A percentile compares a stretch with the other conserved stretches of the same genome.
Evolutionary conservation across 441 rosid genomes (phyloP).

Genomic region (Capsella rubella): DNA sequence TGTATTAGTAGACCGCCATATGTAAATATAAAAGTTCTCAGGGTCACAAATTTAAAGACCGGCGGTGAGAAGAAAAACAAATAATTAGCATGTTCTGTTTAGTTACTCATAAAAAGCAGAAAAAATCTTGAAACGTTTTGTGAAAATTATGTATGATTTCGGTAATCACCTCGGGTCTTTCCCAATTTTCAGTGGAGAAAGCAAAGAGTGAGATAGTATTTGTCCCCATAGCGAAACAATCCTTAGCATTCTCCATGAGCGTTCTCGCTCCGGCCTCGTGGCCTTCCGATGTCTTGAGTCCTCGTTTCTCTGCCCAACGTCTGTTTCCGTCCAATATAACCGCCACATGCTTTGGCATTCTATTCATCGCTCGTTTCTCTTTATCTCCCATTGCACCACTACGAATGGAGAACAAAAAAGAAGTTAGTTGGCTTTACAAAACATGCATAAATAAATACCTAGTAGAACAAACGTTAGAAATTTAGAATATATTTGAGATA

Average conservation of each 20-base stretch:
- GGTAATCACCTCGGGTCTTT: slow-evolving; percentile 35
- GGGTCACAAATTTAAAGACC: neutral
- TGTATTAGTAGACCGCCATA: neutral
- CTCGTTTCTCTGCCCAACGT: slow-evolving; percentile 41
- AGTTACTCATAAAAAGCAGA: neutral
- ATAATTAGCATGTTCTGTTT: neutral
- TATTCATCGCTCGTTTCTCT: neutral
- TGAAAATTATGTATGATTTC: neutral
- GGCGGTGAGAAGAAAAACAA: neutral
- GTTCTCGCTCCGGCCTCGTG: slow-evolving; percentile 40
- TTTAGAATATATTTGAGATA: neutral
- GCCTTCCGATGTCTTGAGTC: slow-evolving; percentile 36
- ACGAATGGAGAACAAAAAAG: neutral
- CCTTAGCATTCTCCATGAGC: slow-evolving; percentile 37
- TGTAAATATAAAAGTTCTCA: neutral
- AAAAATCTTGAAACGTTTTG: neutral
- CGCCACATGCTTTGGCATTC: slow-evolving; percentile 44
- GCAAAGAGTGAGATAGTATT: slow-evolving; percentile 44
- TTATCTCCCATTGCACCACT: slow-evolving; percentile 18
- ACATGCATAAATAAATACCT: neutral
- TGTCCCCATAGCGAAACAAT: slow-evolving; percentile 37
- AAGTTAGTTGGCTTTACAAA: neutral
- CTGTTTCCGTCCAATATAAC: slow-evolving; percentile 45
- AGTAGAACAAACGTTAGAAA: neutral
- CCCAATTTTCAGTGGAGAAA: slow-evolving; percentile 48